These are phyloP conservation scores for Baudoinia panamericana DNA, from an alignment of 495 filamentous ascomycete genomes.

Conservation along the genomic window DNA sequence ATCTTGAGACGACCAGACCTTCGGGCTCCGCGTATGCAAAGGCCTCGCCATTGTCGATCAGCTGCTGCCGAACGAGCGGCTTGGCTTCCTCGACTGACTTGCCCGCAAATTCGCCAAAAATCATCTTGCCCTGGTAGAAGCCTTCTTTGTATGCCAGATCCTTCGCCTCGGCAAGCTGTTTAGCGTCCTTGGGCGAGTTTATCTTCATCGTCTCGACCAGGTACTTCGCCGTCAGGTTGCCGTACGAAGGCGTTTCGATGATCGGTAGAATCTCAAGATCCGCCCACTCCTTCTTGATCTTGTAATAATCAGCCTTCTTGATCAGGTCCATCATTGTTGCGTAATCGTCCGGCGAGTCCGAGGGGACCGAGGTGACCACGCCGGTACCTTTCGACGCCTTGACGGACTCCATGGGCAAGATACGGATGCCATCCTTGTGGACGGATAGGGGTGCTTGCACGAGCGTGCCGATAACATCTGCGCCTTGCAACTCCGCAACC, in stretches of 20 bases:
- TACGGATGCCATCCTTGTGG: constrained; percentile 66
- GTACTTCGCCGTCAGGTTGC: constrained; percentile 65
- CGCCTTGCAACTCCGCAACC: constrained; percentile 56
- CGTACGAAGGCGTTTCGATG: constrained; percentile 82
- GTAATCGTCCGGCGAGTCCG: constrained; percentile 91
- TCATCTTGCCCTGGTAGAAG: constrained; percentile 92
- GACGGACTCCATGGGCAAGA: constrained; percentile 90
- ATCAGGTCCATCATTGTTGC: constrained; percentile 74
- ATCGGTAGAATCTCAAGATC: constrained; percentile 76
- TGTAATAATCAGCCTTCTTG: constrained; percentile 96
- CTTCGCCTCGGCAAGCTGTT: constrained; percentile 83
- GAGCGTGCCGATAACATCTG: constrained; percentile 71
- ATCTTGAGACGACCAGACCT: constrained; percentile 70
- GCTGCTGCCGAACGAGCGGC: constrained; percentile 64
- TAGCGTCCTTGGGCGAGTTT: constrained; percentile 84
- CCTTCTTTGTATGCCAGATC: constrained; percentile 93
- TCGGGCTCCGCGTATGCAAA: constrained; percentile 92
- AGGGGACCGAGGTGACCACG: constrained; percentile 89
- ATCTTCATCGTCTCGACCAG: constrained; percentile 93
- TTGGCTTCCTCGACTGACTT: constrained; percentile 75
- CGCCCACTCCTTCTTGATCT: constrained; percentile 94
- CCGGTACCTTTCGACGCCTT: constrained; percentile 88
- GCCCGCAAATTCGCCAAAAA: constrained; percentile 78
- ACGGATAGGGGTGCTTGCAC: constrained; percentile 84
- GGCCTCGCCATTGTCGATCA: constrained; percentile 67